Percentiles rank a stretch among this genome's conserved stretches.
Evolutionary conservation across 2,329 filamentous ascomycete genomes (phyloP).

Genomic region (Claviceps sp.): DNA sequence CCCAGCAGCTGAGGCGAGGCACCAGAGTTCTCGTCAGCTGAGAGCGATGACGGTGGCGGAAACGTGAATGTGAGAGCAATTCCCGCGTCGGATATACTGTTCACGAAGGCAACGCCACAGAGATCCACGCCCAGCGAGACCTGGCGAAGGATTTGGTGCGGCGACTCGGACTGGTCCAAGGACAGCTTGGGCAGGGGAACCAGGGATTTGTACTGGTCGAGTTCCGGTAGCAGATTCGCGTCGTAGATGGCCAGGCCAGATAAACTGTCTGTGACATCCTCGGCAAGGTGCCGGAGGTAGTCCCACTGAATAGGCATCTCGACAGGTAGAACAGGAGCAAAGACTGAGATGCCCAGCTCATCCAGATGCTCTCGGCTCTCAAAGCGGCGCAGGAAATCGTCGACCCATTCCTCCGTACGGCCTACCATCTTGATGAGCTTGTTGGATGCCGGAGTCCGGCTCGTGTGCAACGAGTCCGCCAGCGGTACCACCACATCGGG

Average conservation of each 20-base stretch:
- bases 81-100: conserved; percentile 64
- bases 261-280: conserved; percentile 45
- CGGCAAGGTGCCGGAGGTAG: conserved; percentile 60
- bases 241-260: conserved; percentile 71
- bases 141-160: conserved; percentile 65
- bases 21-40: conserved; percentile 2
- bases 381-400: conserved; percentile 43
- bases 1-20: conserved; percentile 41
- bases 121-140: conserved; percentile 68
- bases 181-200: conserved; percentile 57
- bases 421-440: conserved; percentile 73
- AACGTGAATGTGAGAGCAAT: conserved; percentile 74
- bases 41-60: conserved; percentile 25
- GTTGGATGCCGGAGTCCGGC: conserved; percentile 49
- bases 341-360: conserved; percentile 29
- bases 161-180: conserved; percentile 54
- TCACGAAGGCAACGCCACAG: conserved; percentile 64
- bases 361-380: conserved; percentile 14
- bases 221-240: conserved; percentile 50
- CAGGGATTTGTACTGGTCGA: conserved; percentile 43
- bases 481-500: conserved; percentile 73
- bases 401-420: conserved; percentile 71
- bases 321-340: conserved; percentile 61
- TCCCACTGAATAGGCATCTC: conserved; percentile 62
- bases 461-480: conserved; percentile 49